Percentiles rank a stretch among this genome's conserved stretches.
phyloP scores from a whole-genome alignment of 768 basidiomycete genomes.

The Antrodiella citrinella region DNA sequence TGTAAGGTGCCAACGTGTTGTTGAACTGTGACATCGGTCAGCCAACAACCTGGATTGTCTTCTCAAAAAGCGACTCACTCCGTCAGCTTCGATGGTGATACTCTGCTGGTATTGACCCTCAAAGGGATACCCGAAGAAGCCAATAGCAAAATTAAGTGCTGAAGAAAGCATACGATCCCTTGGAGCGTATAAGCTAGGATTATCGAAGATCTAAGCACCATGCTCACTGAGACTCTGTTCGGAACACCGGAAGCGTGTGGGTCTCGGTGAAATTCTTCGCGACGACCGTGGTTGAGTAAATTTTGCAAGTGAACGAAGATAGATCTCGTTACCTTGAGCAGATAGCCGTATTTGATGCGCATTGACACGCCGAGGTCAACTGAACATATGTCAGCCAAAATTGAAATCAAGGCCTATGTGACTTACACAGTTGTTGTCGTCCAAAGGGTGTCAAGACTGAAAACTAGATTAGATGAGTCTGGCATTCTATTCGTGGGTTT shows the following conservation, averaged over 20 bases:
- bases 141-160: constrained; percentile 43
- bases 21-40: constrained; percentile 29
- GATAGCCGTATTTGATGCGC: constrained; percentile 35
- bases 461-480: not conserved
- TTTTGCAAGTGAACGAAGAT: too few relatives aligned
- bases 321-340: constrained; percentile 24
- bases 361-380: constrained; percentile 35
- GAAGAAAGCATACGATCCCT: constrained; percentile 44
- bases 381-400: constrained; percentile 9
- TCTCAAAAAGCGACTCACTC: constrained; percentile 17
- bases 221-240: constrained; percentile 41
- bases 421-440: constrained; percentile 73
- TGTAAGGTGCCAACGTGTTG: constrained; percentile 77
- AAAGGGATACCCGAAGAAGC: constrained; percentile 42
- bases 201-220: too few relatives aligned
- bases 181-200: not conserved
- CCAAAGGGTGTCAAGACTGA: constrained; percentile 86
- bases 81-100: constrained; percentile 31
- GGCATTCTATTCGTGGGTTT: not conserved
- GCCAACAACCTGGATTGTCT: not conserved
- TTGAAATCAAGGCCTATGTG: not conserved
- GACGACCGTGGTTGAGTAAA: not conserved
- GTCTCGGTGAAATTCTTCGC: constrained; percentile 29
- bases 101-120: constrained; percentile 37
- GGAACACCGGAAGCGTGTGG: constrained; percentile 39